These are phyloP conservation scores for Tripterygium wilfordii DNA, from an alignment of 177 flowering plant species.

Conservation along the genomic window DNA sequence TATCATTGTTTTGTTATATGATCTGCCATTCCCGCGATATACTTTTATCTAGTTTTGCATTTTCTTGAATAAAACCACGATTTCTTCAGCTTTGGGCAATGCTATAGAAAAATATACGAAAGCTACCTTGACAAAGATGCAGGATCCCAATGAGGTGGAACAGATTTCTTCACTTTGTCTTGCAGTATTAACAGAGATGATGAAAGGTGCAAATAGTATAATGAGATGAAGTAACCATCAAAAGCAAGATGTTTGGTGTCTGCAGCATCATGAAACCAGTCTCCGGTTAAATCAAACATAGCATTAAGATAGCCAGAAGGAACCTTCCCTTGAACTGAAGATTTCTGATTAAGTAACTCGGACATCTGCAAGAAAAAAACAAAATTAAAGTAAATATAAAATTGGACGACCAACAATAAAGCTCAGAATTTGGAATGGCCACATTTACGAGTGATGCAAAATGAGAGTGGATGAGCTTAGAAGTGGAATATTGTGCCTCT, in stretches of 20 bases:
- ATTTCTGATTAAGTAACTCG: conserved; percentile 82
- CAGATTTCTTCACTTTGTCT: conserved; percentile 75
- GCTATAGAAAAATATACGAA: neutral
- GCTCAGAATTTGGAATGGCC: too few species aligned
- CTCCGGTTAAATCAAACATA: conserved; percentile 66
- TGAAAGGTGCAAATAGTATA: conserved; percentile 70
- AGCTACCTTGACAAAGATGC: conserved; percentile 69
- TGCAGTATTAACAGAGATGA: conserved; percentile 63
- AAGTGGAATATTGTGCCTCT: too few species aligned
- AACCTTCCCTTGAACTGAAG: conserved; percentile 76
- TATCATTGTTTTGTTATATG: too few species aligned
- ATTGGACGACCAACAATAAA: neutral
- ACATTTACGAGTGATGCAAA: too few species aligned
- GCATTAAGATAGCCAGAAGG: conserved; percentile 88
- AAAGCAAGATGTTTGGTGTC: conserved; percentile 76
- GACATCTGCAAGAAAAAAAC: conserved; percentile 61
- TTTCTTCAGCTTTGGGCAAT: too few species aligned
- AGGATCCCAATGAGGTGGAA: conserved; percentile 87
- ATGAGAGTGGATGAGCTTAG: too few species aligned
- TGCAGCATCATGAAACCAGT: conserved; percentile 75
- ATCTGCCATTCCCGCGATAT: too few species aligned
- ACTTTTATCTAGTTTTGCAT: too few species aligned
- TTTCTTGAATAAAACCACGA: too few species aligned
- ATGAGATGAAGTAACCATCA: conserved; percentile 83
- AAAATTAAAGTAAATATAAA: neutral